These are phyloP conservation scores for Komagataella populi DNA, from an alignment of 805 yeast genomes.

Conservation along the genomic window DNA sequence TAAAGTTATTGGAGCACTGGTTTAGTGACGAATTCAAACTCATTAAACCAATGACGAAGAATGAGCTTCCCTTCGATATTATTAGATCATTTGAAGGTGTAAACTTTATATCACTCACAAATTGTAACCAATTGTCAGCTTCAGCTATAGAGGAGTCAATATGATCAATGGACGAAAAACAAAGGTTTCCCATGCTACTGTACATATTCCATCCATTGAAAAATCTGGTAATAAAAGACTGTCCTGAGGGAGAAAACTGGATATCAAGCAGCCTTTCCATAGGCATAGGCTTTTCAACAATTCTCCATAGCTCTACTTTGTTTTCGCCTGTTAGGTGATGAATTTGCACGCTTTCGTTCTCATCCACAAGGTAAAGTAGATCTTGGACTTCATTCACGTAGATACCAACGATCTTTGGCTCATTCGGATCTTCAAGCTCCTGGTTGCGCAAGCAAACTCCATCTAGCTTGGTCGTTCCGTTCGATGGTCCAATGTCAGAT, in stretches of 20 bases:
- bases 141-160: constrained; percentile 3
- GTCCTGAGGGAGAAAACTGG: constrained; percentile 14
- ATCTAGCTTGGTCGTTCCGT: not conserved
- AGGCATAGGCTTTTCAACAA: constrained; percentile 21
- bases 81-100: constrained; percentile 9
- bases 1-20: constrained; percentile 11
- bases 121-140: constrained; percentile 6
- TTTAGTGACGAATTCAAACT: constrained; percentile 11
- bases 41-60: constrained; percentile 14
- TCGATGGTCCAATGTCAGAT: not conserved
- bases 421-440: not conserved
- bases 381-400: constrained; percentile 27
- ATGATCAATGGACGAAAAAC: constrained; percentile 24
- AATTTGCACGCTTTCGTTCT: constrained; percentile 19
- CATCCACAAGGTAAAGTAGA: constrained; percentile 23
- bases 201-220: constrained; percentile 32
- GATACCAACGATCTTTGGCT: constrained; percentile 9
- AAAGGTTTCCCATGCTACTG: constrained; percentile 33
- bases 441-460: not conserved
- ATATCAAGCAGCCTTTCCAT: constrained; percentile 16
- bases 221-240: constrained; percentile 12
- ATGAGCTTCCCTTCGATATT: constrained; percentile 9
- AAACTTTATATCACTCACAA: constrained; percentile 6
- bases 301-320: constrained; percentile 14
- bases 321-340: constrained; percentile 22